Evolutionary conservation across 306 rosid genomes (phyloP).

Genomic region (Quercus ilex): DNA sequence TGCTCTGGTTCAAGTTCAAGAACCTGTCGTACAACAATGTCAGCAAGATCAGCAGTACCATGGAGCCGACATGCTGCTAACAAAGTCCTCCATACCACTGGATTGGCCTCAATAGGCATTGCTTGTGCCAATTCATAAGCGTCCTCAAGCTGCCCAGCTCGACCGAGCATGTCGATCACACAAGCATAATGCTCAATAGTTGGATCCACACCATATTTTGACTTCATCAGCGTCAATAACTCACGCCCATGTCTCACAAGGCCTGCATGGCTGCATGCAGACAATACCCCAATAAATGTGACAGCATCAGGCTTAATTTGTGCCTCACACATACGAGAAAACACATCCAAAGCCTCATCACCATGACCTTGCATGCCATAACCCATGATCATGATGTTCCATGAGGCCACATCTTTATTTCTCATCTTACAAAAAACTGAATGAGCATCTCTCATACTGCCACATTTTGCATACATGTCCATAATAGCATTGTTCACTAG

Average conservation of each 20-base stretch:
- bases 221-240: conserved; percentile 53
- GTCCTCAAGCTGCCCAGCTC: conserved; percentile 59
- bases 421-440: conserved; percentile 52
- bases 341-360: conserved; percentile 47
- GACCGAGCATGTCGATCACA: conserved; percentile 83
- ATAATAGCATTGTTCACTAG: conserved; percentile 62
- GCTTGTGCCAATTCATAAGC: conserved; percentile 50
- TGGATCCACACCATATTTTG: conserved; percentile 54
- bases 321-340: conserved; percentile 50
- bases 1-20: conserved; percentile 68
- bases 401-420: conserved; percentile 71
- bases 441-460: conserved; percentile 67
- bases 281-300: conserved; percentile 66
- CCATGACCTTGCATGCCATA: conserved; percentile 75
- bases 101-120: conserved; percentile 63
- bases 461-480: conserved; percentile 92
- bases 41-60: conserved; percentile 59
- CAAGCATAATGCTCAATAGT: conserved; percentile 82
- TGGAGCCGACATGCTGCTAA: conserved; percentile 71
- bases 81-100: conserved; percentile 79
- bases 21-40: conserved; percentile 51
- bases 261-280: conserved; percentile 80
- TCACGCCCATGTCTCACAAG: conserved; percentile 61
- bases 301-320: conserved; percentile 50
- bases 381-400: conserved; percentile 90